Evolutionary conservation across 306 rosid genomes (phyloP), one percentile per base, ranked within the genome.

Genomic region (Crotalaria pallida): DNA sequence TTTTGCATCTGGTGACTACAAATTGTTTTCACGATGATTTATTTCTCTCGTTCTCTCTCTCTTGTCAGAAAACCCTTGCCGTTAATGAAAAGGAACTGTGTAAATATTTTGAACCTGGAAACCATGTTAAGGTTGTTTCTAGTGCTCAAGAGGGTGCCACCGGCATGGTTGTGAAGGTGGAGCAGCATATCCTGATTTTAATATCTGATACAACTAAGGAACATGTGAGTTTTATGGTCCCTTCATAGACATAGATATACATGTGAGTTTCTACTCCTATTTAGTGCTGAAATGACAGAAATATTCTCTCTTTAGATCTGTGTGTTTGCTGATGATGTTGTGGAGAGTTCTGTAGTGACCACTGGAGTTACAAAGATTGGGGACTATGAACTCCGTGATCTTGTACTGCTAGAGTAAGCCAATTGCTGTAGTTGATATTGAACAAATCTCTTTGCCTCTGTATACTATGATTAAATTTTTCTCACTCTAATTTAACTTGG

Each of bases 151-250:
- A 91, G 80, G 99, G 99, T 55, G 91, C 96, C 49, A 95, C 97
- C 63, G 99, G 99, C 78, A 95, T 95, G 99, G 97, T 95, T 80
- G 96, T 95, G 40, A 95, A 91, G 88, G 97, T 95, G 47, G 97
- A 91, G 27, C 96, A 95, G 71, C 99, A 95, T 53, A 96, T 23
- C n/a, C n/a, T n/a, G n/a, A n/a, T n/a, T n/a, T n/a, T n/a, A n/a
- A n/a, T n/a, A n/a, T n/a, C n/a, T n/a, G 99, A 95, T 75, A 91
- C 96, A 15, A 91, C 99, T 10, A 95, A 95, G 83, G 99, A 95
- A 74, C 91, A 95, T 69, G 99, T 95, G 83, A 83, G 99, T 85
- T 24, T 44, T 67, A 21, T 52, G 13, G 19, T 67, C 44, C 18
- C 55, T 68, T 12, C 31, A 11, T 47, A 33, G 52, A 43, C 5